Percentiles rank a stretch among this genome's conserved stretches.
Conservation (phyloP, 192 early-diverging fungal species). For the Dissophora ornata region DNA sequence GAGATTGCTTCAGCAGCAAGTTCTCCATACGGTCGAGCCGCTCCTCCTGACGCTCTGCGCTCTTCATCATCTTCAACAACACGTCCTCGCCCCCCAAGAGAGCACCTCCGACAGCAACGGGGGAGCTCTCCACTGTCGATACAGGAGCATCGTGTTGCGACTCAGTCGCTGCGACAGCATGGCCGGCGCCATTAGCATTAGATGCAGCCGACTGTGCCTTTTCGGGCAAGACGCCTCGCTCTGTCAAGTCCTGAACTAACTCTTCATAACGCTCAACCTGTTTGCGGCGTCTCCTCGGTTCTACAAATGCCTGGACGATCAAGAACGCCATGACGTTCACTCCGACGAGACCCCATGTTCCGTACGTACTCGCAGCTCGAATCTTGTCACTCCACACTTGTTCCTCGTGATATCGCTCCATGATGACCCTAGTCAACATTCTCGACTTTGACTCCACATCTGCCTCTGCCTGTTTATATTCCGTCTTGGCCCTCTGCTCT, state of each 20-base stretch:
- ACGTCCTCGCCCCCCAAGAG: constrained; percentile 45
- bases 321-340: constrained; percentile 75
- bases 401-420: constrained; percentile 84
- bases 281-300: constrained; percentile 74
- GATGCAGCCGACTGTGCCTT: too few species aligned
- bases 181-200: not conserved
- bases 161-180: not conserved
- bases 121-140: not conserved
- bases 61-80: constrained; percentile 35
- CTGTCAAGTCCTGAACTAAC: constrained; percentile 46
- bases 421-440: constrained; percentile 73
- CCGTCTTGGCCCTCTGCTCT: constrained; percentile 57
- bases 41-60: constrained; percentile 42
- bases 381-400: constrained; percentile 92
- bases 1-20: constrained; percentile 10
- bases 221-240: constrained; percentile 38
- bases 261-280: constrained; percentile 78
- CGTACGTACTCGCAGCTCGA: constrained; percentile 78
- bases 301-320: constrained; percentile 78
- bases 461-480: constrained; percentile 66
- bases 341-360: constrained; percentile 73
- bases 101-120: constrained; percentile 34
- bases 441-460: constrained; percentile 73
- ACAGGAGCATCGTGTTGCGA: not conserved
- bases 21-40: constrained; percentile 37